Percentiles rank a stretch among this genome's conserved stretches.
Evolutionary conservation across 768 basidiomycete species (phyloP).

Genomic region (Artomyces pyxidatus): DNA sequence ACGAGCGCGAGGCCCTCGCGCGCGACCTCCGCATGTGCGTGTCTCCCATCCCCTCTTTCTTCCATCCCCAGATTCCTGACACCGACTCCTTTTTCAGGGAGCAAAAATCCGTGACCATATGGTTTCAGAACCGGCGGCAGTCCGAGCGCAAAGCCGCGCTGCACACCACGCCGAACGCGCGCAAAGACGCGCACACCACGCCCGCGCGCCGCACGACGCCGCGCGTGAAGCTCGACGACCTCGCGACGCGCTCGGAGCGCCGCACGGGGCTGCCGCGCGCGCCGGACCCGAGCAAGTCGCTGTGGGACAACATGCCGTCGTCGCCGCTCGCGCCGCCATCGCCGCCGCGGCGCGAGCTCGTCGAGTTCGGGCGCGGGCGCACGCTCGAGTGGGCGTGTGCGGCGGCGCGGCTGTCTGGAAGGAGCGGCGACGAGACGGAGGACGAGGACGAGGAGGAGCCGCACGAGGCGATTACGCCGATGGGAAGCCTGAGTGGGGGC

Average conservation of each 20-base stretch:
- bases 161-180: neutral
- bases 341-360: slow-evolving; percentile 20
- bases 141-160: slow-evolving; percentile 14
- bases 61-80: neutral
- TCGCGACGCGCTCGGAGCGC: slow-evolving; percentile 26
- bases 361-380: slow-evolving; percentile 19
- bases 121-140: slow-evolving; percentile 30
- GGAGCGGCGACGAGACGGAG: slow-evolving; percentile 28
- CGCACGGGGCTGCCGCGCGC: slow-evolving; percentile 16
- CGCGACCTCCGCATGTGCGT: slow-evolving; percentile 12
- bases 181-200: neutral
- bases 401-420: slow-evolving; percentile 32
- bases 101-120: slow-evolving; percentile 24
- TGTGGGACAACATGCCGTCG: slow-evolving; percentile 15
- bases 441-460: slow-evolving; percentile 53
- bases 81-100: slow-evolving; percentile 12
- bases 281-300: slow-evolving; percentile 14
- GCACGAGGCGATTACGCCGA: slow-evolving; percentile 58
- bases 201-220: slow-evolving; percentile 7
- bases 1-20: slow-evolving; percentile 15
- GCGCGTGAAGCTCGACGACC: slow-evolving; percentile 26
- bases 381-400: slow-evolving; percentile 34
- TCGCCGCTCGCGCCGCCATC: slow-evolving; percentile 11
- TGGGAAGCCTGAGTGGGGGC: slow-evolving; percentile 19
- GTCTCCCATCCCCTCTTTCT: no score